Conservation (phyloP, 2,329 filamentous ascomycete species). For the Nigrograna mackinnonii region DNA sequence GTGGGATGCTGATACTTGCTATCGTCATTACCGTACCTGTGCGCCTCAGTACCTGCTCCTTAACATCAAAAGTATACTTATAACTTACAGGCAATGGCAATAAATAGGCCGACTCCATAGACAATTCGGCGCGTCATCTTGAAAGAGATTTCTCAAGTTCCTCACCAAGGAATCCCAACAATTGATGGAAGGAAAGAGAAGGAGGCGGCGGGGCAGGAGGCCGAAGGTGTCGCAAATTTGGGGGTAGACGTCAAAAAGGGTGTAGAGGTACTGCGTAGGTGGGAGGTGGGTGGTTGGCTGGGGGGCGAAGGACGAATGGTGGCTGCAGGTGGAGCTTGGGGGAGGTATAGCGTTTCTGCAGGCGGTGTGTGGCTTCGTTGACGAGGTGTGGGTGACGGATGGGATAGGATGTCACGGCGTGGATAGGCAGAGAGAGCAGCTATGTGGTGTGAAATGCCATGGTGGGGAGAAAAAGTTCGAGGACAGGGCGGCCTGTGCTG, state of each 20-base stretch:
- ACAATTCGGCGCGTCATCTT: slow-evolving; percentile 53
- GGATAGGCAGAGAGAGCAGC: too few species aligned
- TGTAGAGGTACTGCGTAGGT: too few species aligned
- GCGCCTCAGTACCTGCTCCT: slow-evolving; percentile 12
- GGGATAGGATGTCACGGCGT: background rate
- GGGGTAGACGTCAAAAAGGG: too few species aligned
- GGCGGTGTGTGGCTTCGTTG: background rate
- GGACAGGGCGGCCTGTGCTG: background rate
- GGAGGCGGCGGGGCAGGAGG: background rate
- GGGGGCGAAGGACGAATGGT: slow-evolving; percentile 2
- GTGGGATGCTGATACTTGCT: slow-evolving; percentile 67
- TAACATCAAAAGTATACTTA: slow-evolving; percentile 1
- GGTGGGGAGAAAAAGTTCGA: slow-evolving; percentile 1
- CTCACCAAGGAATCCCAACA: too few species aligned
- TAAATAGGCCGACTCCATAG: slow-evolving; percentile 52
- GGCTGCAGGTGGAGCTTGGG: slow-evolving; percentile 1
- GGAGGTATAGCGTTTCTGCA: background rate
- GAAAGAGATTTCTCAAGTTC: too few species aligned
- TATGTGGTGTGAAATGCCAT: slow-evolving; percentile 2
- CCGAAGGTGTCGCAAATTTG: too few species aligned
- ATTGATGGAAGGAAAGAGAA: too few species aligned
- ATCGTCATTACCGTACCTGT: slow-evolving; percentile 73
- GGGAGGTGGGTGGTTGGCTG: background rate
- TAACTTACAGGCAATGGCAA: slow-evolving; percentile 47
- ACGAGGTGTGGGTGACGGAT: too few species aligned